Evolutionary conservation across 495 filamentous ascomycete species (phyloP), one percentile per base, ranked within the genome.

Genomic region (Trichoderma virens): DNA sequence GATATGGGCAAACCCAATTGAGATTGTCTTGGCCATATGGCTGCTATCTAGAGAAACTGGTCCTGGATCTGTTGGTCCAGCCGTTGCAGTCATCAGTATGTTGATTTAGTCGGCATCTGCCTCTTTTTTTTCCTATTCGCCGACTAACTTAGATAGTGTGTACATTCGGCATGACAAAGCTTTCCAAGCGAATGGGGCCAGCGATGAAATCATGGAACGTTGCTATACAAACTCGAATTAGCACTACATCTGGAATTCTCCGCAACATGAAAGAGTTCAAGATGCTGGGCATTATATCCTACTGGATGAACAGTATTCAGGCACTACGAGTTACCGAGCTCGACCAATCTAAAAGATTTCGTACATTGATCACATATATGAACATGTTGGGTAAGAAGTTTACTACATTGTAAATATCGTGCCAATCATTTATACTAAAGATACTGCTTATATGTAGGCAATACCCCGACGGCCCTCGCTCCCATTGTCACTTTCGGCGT

Each of bases 1-100:
- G 64, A 32, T 75, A 20, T 79, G 74, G 64, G 80, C 77, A 5
- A 69, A 78, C 34, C 78, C 83, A 6, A 74, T 86, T 60, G 75
- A 77, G 62, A 76, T 82, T 35, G 73, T 78, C 18, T 65, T 85
- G 32, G 69, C 75, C 71, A 67, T 69, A 65, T 74, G 25, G 18
- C 47, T 54, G n/a, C 25, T 54, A 4, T 27, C 18, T 4, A 20
- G 25, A 27, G n/a, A 20, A 6, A 5, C 16, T 4, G 47, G 47
- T 6, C 47, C 25, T 20, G 18, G n/a, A 4, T 54, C 47, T 4
- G n/a, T 54, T 14, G 47, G 47, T 20, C 25, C 47, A 6, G 47
- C 16, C 47, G 3, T 54, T 54, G 47, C 25, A 20, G 18, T 54
- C 6, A 54, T 27, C 16, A 14, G n/a, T 54, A 18, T 4, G n/a